A percentile compares a stretch with the other conserved stretches of the same genome.
phyloP scores from a whole-genome alignment of 306 rosid genomes.

The Cucurbita ficifolia region DNA sequence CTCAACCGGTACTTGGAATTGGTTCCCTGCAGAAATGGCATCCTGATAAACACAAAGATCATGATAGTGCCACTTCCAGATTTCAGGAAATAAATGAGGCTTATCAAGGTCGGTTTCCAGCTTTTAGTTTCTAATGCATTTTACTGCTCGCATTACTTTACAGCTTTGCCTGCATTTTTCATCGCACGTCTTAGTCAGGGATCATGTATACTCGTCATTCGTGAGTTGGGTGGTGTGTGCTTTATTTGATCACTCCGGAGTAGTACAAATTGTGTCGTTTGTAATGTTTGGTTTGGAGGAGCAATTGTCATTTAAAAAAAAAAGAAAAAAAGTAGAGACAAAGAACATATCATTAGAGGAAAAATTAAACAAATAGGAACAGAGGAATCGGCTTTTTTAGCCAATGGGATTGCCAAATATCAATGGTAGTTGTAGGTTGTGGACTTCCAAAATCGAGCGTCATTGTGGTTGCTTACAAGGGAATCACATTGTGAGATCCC shows the following conservation, averaged over 20 bases:
- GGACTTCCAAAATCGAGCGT: too few relatives aligned
- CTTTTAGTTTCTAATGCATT: neutral
- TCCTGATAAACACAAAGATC: slow-evolving; percentile 77
- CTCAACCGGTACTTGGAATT: neutral
- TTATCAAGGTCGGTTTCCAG: slow-evolving; percentile 38
- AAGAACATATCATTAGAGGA: neutral
- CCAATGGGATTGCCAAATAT: neutral
- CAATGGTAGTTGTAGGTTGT: neutral
- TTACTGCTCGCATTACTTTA: neutral
- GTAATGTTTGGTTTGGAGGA: neutral
- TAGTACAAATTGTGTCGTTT: neutral
- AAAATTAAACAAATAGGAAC: neutral
- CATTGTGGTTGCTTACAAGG: too few relatives aligned
- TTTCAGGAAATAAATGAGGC: slow-evolving; percentile 96
- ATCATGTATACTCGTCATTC: neutral
- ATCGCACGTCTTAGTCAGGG: neutral
- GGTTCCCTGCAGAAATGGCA: slow-evolving; percentile 74
- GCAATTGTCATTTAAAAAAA: too few relatives aligned
- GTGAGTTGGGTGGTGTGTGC: neutral
- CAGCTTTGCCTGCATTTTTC: neutral
- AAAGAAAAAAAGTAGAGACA: neutral
- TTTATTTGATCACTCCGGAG: neutral
- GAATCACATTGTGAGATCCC: too few relatives aligned
- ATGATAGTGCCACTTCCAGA: slow-evolving; percentile 44
- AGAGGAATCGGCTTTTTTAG: neutral